Base-by-base conservation (phyloP, 2,329 filamentous ascomycete genomes). In the Curvularia sp. region DNA sequence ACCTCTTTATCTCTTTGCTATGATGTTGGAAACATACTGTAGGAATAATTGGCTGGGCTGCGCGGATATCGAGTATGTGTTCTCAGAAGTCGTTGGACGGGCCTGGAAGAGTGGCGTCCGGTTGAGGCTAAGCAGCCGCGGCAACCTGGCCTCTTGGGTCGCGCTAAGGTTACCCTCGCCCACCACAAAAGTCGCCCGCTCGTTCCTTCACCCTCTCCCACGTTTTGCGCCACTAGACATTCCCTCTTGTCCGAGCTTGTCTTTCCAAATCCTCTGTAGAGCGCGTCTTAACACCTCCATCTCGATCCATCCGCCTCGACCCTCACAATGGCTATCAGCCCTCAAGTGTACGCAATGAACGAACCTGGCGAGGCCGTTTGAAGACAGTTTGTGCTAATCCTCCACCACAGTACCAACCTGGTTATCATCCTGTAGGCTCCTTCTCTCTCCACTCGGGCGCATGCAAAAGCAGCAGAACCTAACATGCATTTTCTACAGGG, bases 371-470 rank as follows among this genome's bases (percentile, higher is more conserved):
- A 10, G 24, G 22, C 50, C 26, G 20, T 42, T 49, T 13, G 35
- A 30, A 53, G n/a, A 61, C 58, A 50, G 49, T 42, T 58, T 66
- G 28, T 31, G 65, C 72, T 77, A 71, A 76, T 62, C 28, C 49
- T 49, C 39, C 20, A 38, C 33, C 50, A 44, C 58, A 75, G 74
- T 52, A 67, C 75, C 63, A 77, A 77, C 67, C 72, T 77, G 58
- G 69, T 77, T 61, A 75, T 77, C 64, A 76, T 77, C 63, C 61
- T 77, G 72, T 74, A 72, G n/a, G 70, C 38, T 33, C 12, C 13
- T 8, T 15, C 31, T 33, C 31, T 33, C 20, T 22, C 31, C 38
- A 13, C 22, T 22, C 13, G 18, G 15, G 18, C 43, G 38, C 33
- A 24, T 24, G 10, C 20, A 6, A 2, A 44, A 18, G 43, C 18